A percentile compares a stretch with the other conserved stretches of the same genome.
Conservation (phyloP, 768 basidiomycete species). For the button mushroom (Agaricus bisporus) region DNA sequence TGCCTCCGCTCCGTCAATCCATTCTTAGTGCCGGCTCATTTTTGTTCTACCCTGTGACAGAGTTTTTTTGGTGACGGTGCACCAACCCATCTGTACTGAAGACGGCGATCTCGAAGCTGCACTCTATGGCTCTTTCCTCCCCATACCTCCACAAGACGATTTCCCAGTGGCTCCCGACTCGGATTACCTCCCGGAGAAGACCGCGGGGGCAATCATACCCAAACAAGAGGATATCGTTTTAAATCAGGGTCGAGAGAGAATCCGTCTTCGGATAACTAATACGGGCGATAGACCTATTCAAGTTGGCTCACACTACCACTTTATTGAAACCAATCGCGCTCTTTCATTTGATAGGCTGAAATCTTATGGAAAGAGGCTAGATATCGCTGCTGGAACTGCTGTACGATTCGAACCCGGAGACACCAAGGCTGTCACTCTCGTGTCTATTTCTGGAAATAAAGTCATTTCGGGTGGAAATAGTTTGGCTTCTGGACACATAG, state of each 20-base stretch:
- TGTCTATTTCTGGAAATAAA: constrained; percentile 67
- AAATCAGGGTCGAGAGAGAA: constrained; percentile 66
- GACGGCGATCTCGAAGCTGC: constrained; percentile 75
- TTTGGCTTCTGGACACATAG: constrained; percentile 54
- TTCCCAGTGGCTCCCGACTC: constrained; percentile 55
- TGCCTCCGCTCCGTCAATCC: neutral
- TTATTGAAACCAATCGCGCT: constrained; percentile 81
- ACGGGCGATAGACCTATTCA: constrained; percentile 92
- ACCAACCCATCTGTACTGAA: constrained; percentile 88
- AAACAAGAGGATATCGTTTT: constrained; percentile 63
- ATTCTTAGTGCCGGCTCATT: neutral
- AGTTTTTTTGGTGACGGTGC: constrained; percentile 95
- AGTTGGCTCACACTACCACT: constrained; percentile 92
- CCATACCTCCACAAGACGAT: constrained; percentile 55
- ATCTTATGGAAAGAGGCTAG: constrained; percentile 81
- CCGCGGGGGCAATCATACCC: constrained; percentile 74
- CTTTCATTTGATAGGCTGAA: constrained; percentile 78
- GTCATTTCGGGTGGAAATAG: constrained; percentile 76
- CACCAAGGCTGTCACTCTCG: constrained; percentile 74
- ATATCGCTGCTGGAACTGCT: constrained; percentile 92
- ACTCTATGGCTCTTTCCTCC: constrained; percentile 92
- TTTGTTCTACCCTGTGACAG: constrained; percentile 25
- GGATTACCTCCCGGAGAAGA: constrained; percentile 44
- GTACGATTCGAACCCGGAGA: constrained; percentile 97
- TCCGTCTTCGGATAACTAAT: constrained; percentile 77